Evolutionary conservation across 2,329 filamentous ascomycete species (phyloP).

Genomic region (Fonsecaea multimorphosa): DNA sequence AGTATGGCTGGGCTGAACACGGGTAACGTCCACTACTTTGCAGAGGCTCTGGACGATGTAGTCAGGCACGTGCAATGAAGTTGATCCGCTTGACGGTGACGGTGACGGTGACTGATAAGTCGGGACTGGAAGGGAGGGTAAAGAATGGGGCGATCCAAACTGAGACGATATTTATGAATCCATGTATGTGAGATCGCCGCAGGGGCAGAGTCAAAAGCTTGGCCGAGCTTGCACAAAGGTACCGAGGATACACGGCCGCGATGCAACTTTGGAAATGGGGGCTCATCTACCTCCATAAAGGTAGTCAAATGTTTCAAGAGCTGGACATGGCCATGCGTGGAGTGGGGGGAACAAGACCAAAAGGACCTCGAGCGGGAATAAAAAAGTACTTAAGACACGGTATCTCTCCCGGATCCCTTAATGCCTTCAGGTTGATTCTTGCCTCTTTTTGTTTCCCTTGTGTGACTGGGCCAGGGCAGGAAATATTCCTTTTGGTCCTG

Average conservation of each 20-base stretch:
- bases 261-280: background rate
- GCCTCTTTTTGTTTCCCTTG: no score
- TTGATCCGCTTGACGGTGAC: background rate
- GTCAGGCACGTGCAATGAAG: constrained; percentile 54
- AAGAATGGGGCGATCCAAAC: background rate
- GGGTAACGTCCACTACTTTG: constrained; percentile 90
- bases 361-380: no score
- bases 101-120: background rate
- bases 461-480: no score
- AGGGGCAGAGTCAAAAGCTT: background rate
- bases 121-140: background rate
- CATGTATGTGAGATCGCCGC: background rate
- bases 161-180: background rate
- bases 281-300: no score
- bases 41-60: constrained; percentile 83
- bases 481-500: no score
- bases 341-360: background rate
- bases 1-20: constrained; percentile 98
- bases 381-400: no score
- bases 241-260: background rate
- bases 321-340: constrained; percentile 1
- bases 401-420: no score
- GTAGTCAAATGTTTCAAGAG: background rate
- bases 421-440: no score
- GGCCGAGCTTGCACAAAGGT: background rate